These are phyloP conservation scores for Neovahlkampfia damariscottae DNA, from an alignment of 78 protist species.

Conservation along the genomic window DNA sequence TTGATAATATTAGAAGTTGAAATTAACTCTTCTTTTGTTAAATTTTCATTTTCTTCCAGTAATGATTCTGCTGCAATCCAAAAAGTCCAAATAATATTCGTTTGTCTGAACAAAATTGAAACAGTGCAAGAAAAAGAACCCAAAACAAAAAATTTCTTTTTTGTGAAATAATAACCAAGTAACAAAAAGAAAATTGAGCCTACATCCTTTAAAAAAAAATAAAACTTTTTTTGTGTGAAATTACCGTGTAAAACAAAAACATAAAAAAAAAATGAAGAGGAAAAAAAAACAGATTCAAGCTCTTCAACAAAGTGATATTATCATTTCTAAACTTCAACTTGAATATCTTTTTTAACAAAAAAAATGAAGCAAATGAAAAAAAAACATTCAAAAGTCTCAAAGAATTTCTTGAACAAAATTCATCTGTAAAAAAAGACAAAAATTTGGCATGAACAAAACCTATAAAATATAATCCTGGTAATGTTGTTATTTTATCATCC, in stretches of 20 bases:
- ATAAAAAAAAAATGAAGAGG: background rate
- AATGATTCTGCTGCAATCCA: background rate
- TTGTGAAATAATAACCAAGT: background rate
- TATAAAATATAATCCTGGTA: background rate
- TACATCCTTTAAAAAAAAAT: no score
- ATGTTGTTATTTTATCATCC: background rate
- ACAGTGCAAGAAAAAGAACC: background rate
- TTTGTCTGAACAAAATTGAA: background rate
- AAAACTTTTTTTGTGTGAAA: no score
- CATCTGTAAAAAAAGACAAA: background rate
- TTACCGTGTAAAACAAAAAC: background rate
- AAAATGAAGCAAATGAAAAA: background rate
- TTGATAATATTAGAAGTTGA: background rate
- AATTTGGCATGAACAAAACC: background rate
- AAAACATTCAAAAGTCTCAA: background rate
- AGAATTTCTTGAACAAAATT: background rate
- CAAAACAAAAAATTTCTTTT: background rate
- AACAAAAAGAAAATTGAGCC: background rate
- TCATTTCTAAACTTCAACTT: background rate
- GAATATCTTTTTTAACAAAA: background rate
- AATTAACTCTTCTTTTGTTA: background rate
- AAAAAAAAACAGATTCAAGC: background rate
- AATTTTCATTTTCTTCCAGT: background rate
- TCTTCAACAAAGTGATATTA: background rate
- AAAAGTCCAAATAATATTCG: conserved; percentile 1